Evolutionary conservation across 164 flowering plant genomes (phyloP), one percentile per base, ranked within the genome.

Genomic region (Pachysandra terminalis): DNA sequence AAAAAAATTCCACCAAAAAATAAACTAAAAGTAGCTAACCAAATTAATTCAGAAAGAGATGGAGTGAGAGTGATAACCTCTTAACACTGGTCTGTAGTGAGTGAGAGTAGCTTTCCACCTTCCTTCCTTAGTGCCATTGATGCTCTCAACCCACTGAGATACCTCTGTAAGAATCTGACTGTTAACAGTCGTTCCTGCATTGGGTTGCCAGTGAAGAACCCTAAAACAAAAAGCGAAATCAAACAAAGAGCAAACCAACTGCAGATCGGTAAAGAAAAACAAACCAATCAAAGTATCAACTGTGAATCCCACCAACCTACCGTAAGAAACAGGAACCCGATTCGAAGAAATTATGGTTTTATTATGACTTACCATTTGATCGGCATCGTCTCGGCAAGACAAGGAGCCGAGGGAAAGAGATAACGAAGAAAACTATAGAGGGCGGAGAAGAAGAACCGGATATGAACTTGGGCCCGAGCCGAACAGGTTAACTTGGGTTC

Each of bases 171-270:
- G 83, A 67, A 90, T 86, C 71, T 87, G 96, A 67, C 81, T 88
- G 83, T 83, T 91, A 19, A 89, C 88, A 0, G 91, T 80, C 0
- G 87, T 64, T 41, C 96, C 97, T 3, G 86, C 81, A 69, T 89
- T 89, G 22, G 96, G 96, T 59, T 85, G 96, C 97, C 98, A 91
- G 68, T 90, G 86, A 64, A 90, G 78, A 80, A 94, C 81, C 98
- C 98, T 91, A 64, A 25, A 45, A 51, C 23, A 69, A 51, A 40
- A 49, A 21, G 7, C 17, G 9, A 16, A 35, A 49, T 52, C 45
- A 37, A 56, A 1, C 55, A 52, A 19, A 2, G 35, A 27, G n/a
- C n/a, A n/a, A n/a, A n/a, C n/a, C n/a, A n/a, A n/a, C n/a, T n/a
- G n/a, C n/a, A 9, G 24, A 5, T 26, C 23, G 25, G 3, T 5